These are phyloP conservation scores for Pythium periplocum DNA, from an alignment of 352 stramenopile species.

Conservation along the genomic window DNA sequence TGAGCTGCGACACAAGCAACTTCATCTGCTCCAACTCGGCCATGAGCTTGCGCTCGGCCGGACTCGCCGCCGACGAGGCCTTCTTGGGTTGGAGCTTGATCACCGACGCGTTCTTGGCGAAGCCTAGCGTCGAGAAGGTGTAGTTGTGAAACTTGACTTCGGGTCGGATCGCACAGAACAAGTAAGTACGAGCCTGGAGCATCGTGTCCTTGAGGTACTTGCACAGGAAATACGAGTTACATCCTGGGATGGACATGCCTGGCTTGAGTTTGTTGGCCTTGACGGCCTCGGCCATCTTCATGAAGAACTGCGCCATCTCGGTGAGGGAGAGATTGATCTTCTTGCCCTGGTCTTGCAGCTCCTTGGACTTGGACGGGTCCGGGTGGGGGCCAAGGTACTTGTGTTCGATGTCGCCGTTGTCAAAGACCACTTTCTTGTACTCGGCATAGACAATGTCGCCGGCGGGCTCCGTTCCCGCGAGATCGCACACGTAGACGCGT, in stretches of 20 bases:
- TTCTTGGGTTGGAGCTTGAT: conserved; percentile 96
- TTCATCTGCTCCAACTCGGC: conserved; percentile 93
- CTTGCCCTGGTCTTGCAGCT: conserved; percentile 93
- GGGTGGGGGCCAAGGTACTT: conserved; percentile 88
- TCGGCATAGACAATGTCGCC: conserved; percentile 92
- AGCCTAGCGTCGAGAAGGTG: conserved; percentile 92
- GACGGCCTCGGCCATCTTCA: conserved; percentile 95
- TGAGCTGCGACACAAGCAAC: conserved; percentile 73
- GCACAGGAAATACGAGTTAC: conserved; percentile 94
- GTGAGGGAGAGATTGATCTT: conserved; percentile 95
- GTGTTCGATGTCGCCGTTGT: conserved; percentile 90
- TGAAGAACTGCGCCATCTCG: conserved; percentile 96
- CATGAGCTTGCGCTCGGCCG: conserved; percentile 92
- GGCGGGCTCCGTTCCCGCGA: conserved; percentile 90
- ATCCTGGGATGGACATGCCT: conserved; percentile 89
- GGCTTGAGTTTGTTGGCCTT: conserved; percentile 94
- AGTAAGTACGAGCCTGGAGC: conserved; percentile 89
- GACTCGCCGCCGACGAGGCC: conserved; percentile 81
- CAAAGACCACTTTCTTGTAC: conserved; percentile 91
- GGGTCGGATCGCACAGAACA: conserved; percentile 92
- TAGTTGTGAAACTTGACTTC: conserved; percentile 92
- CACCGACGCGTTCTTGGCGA: conserved; percentile 92
- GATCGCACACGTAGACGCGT: conserved; percentile 91
- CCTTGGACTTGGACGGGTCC: conserved; percentile 90
- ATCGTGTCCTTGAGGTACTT: conserved; percentile 97